phyloP scores from a whole-genome alignment of 768 basidiomycete species.

The Lentinus brumalis region DNA sequence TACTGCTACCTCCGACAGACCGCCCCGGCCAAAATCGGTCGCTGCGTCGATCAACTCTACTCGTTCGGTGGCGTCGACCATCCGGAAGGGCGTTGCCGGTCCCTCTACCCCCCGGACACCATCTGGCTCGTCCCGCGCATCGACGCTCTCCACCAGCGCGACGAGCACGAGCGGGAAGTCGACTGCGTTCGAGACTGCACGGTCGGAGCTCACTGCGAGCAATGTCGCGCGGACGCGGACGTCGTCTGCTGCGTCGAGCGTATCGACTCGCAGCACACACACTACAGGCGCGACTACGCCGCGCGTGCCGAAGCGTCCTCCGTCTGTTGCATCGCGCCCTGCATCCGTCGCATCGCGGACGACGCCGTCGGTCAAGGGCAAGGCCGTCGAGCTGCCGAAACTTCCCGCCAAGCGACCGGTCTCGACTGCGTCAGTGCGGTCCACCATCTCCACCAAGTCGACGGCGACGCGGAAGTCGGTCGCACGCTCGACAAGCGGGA shows the following conservation, averaged over 20 bases:
- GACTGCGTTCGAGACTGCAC: conserved; percentile 49
- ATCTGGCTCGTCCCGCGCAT: conserved; percentile 22
- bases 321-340: conserved; percentile 28
- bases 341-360: conserved; percentile 28
- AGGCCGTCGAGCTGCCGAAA: conserved; percentile 19
- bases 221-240: conserved; percentile 34
- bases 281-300: conserved; percentile 30
- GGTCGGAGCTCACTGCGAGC: conserved; percentile 37
- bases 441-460: conserved; percentile 21
- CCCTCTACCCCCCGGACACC: conserved; percentile 31
- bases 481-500: neutral
- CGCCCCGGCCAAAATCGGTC: conserved; percentile 25
- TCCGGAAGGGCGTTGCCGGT: conserved; percentile 33
- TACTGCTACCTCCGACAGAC: conserved; percentile 20
- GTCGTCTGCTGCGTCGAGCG: conserved; percentile 34
- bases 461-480: conserved; percentile 13
- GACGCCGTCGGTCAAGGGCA: conserved; percentile 20
- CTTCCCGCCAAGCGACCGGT: conserved; percentile 25
- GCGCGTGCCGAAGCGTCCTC: conserved; percentile 23
- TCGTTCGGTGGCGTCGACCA: conserved; percentile 40
- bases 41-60: conserved; percentile 39
- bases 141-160: conserved; percentile 17
- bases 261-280: conserved; percentile 33
- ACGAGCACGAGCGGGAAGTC: conserved; percentile 40
- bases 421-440: conserved; percentile 33